These are phyloP conservation scores for Eucalyptus regnans DNA, from an alignment of 345 rosid species.

Conservation along the genomic window DNA sequence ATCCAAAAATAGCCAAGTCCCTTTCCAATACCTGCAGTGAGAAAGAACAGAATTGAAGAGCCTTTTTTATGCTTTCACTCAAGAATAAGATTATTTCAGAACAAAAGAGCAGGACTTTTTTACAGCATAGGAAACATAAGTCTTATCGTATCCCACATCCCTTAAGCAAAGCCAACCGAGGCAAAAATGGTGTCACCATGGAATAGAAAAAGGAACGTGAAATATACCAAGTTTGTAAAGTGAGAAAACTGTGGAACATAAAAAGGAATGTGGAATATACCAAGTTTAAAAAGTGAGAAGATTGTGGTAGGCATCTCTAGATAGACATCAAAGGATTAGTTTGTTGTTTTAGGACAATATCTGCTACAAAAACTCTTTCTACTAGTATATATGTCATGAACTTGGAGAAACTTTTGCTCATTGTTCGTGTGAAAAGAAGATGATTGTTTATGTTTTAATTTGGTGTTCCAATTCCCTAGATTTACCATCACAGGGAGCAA, in stretches of 20 bases:
- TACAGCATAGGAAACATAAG: not conserved
- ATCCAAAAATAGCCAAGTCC: slow-evolving; percentile 97
- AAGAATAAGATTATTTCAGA: not conserved
- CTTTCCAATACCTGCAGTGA: slow-evolving; percentile 76
- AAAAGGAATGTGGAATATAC: not conserved
- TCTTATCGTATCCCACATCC: not conserved
- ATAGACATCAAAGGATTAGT: not conserved
- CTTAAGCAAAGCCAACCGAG: not conserved
- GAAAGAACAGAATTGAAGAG: slow-evolving; percentile 1
- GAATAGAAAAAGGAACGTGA: not conserved
- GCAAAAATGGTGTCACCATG: not conserved
- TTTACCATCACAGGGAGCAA: not conserved
- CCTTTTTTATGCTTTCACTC: not conserved
- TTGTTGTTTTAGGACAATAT: not conserved
- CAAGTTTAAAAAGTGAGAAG: not conserved
- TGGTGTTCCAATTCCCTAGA: not conserved
- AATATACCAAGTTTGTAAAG: not conserved
- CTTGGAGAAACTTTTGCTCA: not conserved
- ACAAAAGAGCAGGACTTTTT: not conserved
- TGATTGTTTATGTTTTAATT: not conserved
- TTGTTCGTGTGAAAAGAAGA: not conserved
- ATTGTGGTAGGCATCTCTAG: not conserved
- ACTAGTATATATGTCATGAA: not conserved
- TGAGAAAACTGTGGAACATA: not conserved
- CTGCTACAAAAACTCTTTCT: not conserved